phyloP scores from a whole-genome alignment of 495 filamentous ascomycete genomes.

The Penicillium antarcticum region DNA sequence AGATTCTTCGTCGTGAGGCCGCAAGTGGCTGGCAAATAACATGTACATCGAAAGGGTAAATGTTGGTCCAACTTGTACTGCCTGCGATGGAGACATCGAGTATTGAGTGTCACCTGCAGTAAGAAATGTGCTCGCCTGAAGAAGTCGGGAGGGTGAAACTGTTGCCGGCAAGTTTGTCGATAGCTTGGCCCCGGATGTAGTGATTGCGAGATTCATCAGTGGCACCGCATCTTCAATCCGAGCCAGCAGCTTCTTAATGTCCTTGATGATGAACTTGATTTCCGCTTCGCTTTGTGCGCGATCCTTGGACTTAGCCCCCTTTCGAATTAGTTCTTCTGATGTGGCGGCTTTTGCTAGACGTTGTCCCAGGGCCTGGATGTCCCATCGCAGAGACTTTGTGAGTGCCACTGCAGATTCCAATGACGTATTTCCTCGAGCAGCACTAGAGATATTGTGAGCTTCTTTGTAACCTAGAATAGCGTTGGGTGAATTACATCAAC shows the following conservation, averaged over 20 bases:
- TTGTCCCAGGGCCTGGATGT: constrained; percentile 81
- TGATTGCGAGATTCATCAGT: constrained; percentile 90
- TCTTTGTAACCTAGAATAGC: not conserved
- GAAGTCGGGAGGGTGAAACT: constrained; percentile 83
- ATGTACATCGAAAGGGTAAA: constrained; percentile 94
- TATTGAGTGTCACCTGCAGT: constrained; percentile 87
- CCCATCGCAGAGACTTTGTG: constrained; percentile 81
- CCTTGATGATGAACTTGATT: constrained; percentile 65
- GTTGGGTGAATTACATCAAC: constrained; percentile 60
- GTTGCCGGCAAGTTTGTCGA: constrained; percentile 74
- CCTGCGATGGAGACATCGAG: constrained; percentile 53
- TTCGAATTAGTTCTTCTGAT: constrained; percentile 58
- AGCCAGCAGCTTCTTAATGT: constrained; percentile 70
- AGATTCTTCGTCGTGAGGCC: constrained; percentile 59
- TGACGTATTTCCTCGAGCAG: constrained; percentile 90
- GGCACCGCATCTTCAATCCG: constrained; percentile 93
- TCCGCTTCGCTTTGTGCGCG: constrained; percentile 53
- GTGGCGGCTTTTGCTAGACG: constrained; percentile 67
- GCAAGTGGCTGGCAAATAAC: constrained; percentile 82
- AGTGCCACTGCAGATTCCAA: constrained; percentile 85
- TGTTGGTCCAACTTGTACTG: constrained; percentile 82
- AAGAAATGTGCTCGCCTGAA: constrained; percentile 93
- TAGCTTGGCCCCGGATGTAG: constrained; percentile 85
- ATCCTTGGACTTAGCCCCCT: constrained; percentile 44
- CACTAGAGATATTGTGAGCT: constrained; percentile 42